Conservation (phyloP, 345 rosid species). For the Hypericum perforatum region DNA sequence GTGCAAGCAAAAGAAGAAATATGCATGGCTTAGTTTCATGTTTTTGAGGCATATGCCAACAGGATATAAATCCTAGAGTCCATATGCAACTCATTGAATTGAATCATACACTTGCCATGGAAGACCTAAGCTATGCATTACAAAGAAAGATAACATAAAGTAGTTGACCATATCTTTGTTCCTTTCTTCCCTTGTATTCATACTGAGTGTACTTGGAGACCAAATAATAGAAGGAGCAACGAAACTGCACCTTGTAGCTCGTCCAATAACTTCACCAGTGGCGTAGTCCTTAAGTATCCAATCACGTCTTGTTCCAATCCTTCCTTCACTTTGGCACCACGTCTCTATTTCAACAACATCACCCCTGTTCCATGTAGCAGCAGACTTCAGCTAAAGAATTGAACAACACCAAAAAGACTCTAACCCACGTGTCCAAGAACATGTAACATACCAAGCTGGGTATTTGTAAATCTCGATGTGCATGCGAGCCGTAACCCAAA, state of each 20-base stretch:
- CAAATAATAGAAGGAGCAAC: background rate
- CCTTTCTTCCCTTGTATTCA: background rate
- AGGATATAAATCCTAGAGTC: no score
- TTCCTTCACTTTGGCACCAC: constrained; percentile 92
- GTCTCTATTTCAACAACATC: constrained; percentile 95
- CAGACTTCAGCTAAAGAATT: background rate
- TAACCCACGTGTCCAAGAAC: background rate
- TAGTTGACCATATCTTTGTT: no score
- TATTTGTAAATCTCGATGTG: constrained; percentile 88
- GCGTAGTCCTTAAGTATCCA: constrained; percentile 68
- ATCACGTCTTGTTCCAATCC: constrained; percentile 93
- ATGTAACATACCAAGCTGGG: constrained; percentile 68
- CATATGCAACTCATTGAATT: no score
- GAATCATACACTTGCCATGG: no score
- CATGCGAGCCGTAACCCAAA: constrained; percentile 99
- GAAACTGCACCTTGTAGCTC: constrained; percentile 71
- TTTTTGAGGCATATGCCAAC: no score
- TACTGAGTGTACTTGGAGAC: background rate
- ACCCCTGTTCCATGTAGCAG: constrained; percentile 42
- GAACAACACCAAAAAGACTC: background rate
- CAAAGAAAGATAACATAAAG: no score
- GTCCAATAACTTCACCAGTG: constrained; percentile 69
- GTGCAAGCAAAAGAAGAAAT: no score
- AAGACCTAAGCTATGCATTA: no score
- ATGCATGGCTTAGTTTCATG: no score